Base-by-base conservation (phyloP, 257 asterid genomes). In the Petrea volubilis region DNA sequence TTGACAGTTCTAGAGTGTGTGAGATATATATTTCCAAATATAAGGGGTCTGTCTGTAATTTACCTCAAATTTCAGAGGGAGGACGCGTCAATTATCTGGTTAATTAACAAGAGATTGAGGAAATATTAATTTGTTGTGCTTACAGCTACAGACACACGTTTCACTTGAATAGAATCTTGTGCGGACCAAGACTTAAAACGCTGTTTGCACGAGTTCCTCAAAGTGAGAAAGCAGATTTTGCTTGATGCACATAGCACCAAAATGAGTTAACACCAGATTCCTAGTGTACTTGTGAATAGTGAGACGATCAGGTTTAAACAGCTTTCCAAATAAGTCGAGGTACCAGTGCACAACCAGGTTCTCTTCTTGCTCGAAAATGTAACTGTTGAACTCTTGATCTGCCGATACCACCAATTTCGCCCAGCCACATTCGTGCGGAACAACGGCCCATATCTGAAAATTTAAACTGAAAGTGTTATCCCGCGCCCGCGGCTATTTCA, bases 341-440 rank as follows among this genome's bases (percentile, higher is more conserved):
- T 70, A 79, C 68, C 68, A 60, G 0, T 15, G 51, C n/a, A 55
- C 72, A 20, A 79, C 78, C 59, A 25, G n/a, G 23, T 53, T 70
- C n/a, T 56, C 81, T 50, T 80, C 85, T 40, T 76, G 79, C 43
- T 27, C 60, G 40, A 73, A 64, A 11, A 77, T 68, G 65, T n/a
- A 73, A 24, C 34, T 49, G 68, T 77, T 80, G 70, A 80, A 57
- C 14, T 76, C 77, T 4, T 63, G 77, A 64, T 80, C 82, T 0
- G 72, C 66, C 3, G 82, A 67, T 44, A 80, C 46, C 1, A 80
- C 61, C 27, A 70, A 4, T 66, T 21, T 1, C 15, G 59, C 1
- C 82, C 81, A 5, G 70, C 79, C 7, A 80, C 33, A 15, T 69
- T 72, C 2, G 84, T 79, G 5, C 79, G 73, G 24, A 79, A 79